Base-by-base conservation (phyloP, 2,329 filamentous ascomycete species). In the Penicillium sp. region DNA sequence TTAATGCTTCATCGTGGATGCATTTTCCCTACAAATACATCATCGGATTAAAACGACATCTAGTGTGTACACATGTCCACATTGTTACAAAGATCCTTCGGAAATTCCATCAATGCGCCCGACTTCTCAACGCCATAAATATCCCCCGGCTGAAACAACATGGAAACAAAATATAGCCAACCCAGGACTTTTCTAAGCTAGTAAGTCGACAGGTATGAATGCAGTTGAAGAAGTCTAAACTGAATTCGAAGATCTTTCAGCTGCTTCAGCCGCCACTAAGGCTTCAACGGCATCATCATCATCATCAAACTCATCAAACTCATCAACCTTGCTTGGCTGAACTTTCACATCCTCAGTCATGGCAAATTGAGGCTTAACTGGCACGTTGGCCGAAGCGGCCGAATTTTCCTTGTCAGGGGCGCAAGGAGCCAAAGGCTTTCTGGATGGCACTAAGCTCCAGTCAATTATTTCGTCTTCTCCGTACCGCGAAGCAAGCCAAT, bases 391-490 rank as follows among this genome's bases (percentile, higher is more conserved):
- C 35, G 46, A 55, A 31, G 44, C 43, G 15, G 54, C 49, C 9
- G 57, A 48, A 31, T 60, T 59, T 47, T 67, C 62, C 48, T 63
- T 63, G 4, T 55, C 53, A 6, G 59, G 53, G 21, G 21, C 45
- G 19, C 43, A 47, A 3, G 55, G 53, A 22, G 51, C 45, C 43
- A 55, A 35, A 50, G 48, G 19, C 37, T 54, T 48, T 45, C 53
- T 51, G 44, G 49, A 57, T 4, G 67, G 61, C 41, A 78, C 73
- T 53, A 84, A 64, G 64, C 85, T 83, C 91, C 93, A 98, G 67
- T 97, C 85, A 61, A 98, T 89, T 61, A 82, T 80, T 1, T 81
- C 84, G 3, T 83, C 84, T n/a, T 78, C 73, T 0, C 93, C 93
- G 68, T 97, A 95, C 51, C 85, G 77, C 58, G 77, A 69, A 46